Evolutionary conservation across 2,329 filamentous ascomycete genomes (phyloP).

Genomic region (Xylaria multiplex): DNA sequence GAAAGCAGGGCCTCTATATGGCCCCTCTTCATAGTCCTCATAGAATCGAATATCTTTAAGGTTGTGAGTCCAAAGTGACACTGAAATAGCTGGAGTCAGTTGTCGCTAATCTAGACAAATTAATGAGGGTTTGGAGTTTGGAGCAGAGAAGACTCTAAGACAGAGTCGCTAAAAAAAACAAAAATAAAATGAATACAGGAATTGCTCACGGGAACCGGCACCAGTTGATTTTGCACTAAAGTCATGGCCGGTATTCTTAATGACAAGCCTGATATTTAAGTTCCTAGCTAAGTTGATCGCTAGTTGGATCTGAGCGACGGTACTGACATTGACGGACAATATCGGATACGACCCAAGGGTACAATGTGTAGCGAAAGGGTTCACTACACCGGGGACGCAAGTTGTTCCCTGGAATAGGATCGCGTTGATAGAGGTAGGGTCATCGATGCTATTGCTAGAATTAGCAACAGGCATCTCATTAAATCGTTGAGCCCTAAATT

Average conservation of each 20-base stretch:
- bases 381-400: conserved; percentile 44
- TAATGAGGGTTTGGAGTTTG: background rate
- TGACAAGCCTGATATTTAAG: conserved; percentile 44
- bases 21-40: conserved; percentile 41
- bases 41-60: conserved; percentile 46
- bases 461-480: conserved; percentile 8
- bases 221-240: conserved; percentile 46
- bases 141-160: background rate
- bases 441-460: conserved; percentile 39
- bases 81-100: background rate
- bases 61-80: conserved; percentile 47
- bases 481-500: conserved; percentile 1
- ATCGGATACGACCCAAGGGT: conserved; percentile 45
- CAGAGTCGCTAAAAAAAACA: background rate
- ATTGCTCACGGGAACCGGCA: conserved; percentile 36
- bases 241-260: conserved; percentile 47
- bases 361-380: conserved; percentile 42
- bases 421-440: conserved; percentile 47
- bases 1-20: conserved; percentile 45
- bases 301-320: conserved; percentile 44
- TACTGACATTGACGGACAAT: conserved; percentile 45
- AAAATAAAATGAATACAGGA: background rate
- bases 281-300: conserved; percentile 46
- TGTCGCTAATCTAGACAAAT: background rate
- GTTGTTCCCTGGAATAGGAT: conserved; percentile 44